These are phyloP conservation scores for maize (Zea mays) DNA, from an alignment of 176 grass and related monocot species.

Conservation along the genomic window Zm-B73-REFERENCE-NAM-5.0 NC_050098.1:235780501-235781000, in stretches of 20 bases:
- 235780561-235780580: slow-evolving; percentile 90
- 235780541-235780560: slow-evolving; percentile 97
- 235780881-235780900: neutral
- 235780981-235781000: neutral
- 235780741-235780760: neutral
- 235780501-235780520: slow-evolving; percentile 16
- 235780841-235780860: neutral
- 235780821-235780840: slow-evolving; percentile 6
- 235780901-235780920: neutral
- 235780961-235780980: neutral
- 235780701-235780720: neutral
- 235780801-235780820: neutral
- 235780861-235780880: neutral
- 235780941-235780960: neutral
- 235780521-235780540: slow-evolving; percentile 62
- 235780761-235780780: neutral
- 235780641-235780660: neutral
- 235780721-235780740: neutral
- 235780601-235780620: neutral
- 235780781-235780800: neutral
- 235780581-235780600: slow-evolving; percentile 64
- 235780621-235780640: neutral
- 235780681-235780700: neutral
- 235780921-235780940: neutral
- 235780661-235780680: neutral